Evolutionary conservation across 2,329 filamentous ascomycete species (phyloP), one percentile per base, ranked within the genome.

Genomic region (Diplocarpon rosae): DNA sequence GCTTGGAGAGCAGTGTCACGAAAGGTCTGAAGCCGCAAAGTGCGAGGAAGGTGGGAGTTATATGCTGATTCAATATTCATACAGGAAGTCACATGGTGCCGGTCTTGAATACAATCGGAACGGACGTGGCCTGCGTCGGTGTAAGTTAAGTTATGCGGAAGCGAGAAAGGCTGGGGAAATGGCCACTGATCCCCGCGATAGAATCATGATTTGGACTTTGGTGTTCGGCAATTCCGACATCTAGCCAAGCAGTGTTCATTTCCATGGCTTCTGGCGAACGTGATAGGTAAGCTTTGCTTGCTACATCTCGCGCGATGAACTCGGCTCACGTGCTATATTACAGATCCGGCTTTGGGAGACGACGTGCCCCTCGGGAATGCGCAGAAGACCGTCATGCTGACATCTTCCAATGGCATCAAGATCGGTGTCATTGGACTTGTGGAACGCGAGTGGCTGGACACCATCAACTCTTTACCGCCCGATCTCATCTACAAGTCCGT

Each of bases 341-440:
- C 27, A 49, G 47, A 49, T 43, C 47, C 47, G 24, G 47, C 47
- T 14, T 39, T 49, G 1, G 47, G 47, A 14, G 39, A 49, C 4
- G 32, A 49, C 28, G 33, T 49, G 13, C 36, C 47, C 9, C 24
- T 49, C 9, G 47, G 47, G 24, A 49, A 49, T 32, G 43, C 47
- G 14, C 34, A 33, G 36, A 49, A 49, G 34, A 49, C 47, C 28
- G 24, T 43, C 20, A 49, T 49, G 20, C 14, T 49, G 32, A 49
- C 43, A 8, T 42, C 47, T 2, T 49, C 47, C 10, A 49, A 49
- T 17, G 47, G 47, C 11, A 49, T 49, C 39, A 49, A 49, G 39
- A 46, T 49, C 13, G 47, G 47, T 34, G 39, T 49, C 27, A 49
- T 49, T 38, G 47, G 47, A n/a, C 47, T 49, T 10, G 47, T 49